Percentiles rank a stretch among this genome's conserved stretches.
Evolutionary conservation across 441 rosid species (phyloP).

Genomic region (Raphanus hybrid): DNA sequence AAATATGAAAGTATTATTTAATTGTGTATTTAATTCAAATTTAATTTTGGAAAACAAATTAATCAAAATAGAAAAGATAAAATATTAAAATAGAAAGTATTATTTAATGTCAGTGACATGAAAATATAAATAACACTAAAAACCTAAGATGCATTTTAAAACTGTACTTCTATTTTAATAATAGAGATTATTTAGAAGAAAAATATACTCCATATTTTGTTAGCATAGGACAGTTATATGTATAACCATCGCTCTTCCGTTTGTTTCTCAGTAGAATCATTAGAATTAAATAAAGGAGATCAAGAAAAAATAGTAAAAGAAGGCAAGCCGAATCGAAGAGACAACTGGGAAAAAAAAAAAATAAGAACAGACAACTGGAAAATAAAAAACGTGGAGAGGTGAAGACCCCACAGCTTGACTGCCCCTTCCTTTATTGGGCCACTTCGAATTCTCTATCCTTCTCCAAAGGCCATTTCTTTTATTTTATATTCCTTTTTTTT

Average conservation of each 20-base stretch:
- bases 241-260: constrained; percentile 18
- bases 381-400: constrained; percentile 38
- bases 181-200: neutral
- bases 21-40: no score
- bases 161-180: no score
- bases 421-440: constrained; percentile 39
- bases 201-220: neutral
- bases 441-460: constrained; percentile 29
- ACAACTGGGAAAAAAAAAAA: constrained; percentile 20
- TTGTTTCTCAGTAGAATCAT: constrained; percentile 26
- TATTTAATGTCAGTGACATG: no score
- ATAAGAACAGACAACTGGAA: constrained; percentile 31
- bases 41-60: no score
- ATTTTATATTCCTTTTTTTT: neutral
- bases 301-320: neutral
- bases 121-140: no score
- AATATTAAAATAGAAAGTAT: no score
- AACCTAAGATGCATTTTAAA: no score
- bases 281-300: neutral
- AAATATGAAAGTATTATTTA: no score
- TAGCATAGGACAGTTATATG: neutral
- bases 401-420: constrained; percentile 41
- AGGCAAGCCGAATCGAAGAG: constrained; percentile 20
- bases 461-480: constrained; percentile 41
- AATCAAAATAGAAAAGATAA: no score